Conservation (phyloP, 163 green algal species). For the Chlorella variabilis region DNA sequence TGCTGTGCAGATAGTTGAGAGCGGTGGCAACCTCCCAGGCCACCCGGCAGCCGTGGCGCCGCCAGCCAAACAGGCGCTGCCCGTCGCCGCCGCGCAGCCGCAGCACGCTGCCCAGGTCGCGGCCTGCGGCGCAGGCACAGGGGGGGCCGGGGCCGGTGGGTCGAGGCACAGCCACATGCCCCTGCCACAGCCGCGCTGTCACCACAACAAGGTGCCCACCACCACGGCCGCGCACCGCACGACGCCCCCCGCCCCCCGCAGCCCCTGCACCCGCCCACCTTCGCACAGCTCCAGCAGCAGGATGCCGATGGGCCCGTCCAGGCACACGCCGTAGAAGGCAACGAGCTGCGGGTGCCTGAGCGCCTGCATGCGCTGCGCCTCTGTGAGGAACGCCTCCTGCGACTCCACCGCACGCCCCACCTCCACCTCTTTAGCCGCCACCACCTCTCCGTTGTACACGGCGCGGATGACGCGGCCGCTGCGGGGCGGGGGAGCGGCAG, state of each 20-base stretch:
- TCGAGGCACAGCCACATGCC: too few relatives aligned
- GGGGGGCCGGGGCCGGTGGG: too few relatives aligned
- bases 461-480: conserved; percentile 1
- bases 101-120: conserved; percentile 2
- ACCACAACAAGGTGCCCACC: neutral
- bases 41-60: neutral
- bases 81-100: neutral
- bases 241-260: too few relatives aligned
- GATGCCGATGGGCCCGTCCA: neutral
- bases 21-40: neutral
- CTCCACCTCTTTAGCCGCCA: conserved; percentile 2
- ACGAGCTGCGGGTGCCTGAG: neutral
- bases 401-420: neutral
- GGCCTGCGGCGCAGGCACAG: neutral
- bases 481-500: neutral
- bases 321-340: neutral
- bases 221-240: neutral
- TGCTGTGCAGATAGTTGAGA: conserved; percentile 3
- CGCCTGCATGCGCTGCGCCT: neutral
- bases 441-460: neutral
- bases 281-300: neutral
- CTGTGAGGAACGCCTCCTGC: neutral
- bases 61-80: neutral
- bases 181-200: neutral
- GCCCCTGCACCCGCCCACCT: neutral